These are phyloP conservation scores for Cicer judaicum DNA, from an alignment of 306 rosid genomes.

Conservation along the genomic window DNA sequence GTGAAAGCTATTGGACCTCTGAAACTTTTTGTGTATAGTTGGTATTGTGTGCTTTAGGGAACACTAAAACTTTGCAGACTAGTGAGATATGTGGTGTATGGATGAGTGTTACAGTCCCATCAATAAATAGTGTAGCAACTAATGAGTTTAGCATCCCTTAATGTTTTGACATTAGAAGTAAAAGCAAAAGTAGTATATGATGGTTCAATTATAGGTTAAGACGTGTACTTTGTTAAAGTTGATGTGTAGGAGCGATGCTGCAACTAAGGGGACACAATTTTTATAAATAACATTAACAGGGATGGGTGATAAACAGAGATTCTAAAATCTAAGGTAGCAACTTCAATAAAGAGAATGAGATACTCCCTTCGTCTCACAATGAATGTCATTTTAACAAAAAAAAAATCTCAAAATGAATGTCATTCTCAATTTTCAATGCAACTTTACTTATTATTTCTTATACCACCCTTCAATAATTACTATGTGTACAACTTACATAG, in stretches of 20 bases:
- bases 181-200: conserved; percentile 4
- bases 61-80: not conserved
- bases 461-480: no score
- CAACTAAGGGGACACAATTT: not conserved
- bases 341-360: conserved; percentile 12
- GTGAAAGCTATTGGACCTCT: not conserved
- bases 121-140: not conserved
- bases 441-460: no score
- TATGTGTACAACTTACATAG: no score
- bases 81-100: not conserved
- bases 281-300: conserved; percentile 22
- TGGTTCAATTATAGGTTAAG: conserved; percentile 26
- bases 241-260: conserved; percentile 2
- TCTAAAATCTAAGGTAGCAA: conserved; percentile 6
- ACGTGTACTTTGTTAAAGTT: conserved; percentile 5
- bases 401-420: no score
- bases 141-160: not conserved
- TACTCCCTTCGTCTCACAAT: no score
- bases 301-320: conserved; percentile 37
- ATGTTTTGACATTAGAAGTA: conserved; percentile 12
- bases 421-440: no score
- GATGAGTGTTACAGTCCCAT: not conserved
- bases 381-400: no score
- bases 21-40: conserved; percentile 10
- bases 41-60: conserved; percentile 5